Evolutionary conservation across 2,329 filamentous ascomycete species (phyloP).

Genomic region (Lachnellula suecica): DNA sequence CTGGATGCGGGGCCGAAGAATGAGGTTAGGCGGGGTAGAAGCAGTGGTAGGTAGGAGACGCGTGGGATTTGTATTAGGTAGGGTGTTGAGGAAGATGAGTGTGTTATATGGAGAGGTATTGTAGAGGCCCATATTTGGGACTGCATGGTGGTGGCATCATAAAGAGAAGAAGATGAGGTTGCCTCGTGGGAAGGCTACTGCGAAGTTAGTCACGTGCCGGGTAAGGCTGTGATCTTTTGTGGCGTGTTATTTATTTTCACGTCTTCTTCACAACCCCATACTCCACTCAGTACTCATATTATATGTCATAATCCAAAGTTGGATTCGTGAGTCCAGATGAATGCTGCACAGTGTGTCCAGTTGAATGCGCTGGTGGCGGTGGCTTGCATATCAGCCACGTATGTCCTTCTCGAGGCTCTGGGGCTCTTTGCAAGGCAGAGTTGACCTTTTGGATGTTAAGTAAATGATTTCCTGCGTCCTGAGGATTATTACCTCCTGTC

Average conservation of each 20-base stretch:
- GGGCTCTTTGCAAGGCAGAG: background rate
- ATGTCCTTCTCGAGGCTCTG: background rate
- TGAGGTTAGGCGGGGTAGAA: conserved; percentile 59
- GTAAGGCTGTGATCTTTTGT: too few species aligned
- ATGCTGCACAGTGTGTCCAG: too few species aligned
- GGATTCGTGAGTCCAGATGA: too few species aligned
- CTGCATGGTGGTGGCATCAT: conserved; percentile 23
- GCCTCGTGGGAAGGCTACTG: conserved; percentile 5
- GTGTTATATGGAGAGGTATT: conserved; percentile 33
- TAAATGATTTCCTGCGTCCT: too few species aligned
- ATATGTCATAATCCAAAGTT: too few species aligned
- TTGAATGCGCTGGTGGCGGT: too few species aligned
- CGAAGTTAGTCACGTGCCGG: conserved; percentile 10
- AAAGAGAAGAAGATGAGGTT: background rate
- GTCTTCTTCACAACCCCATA: background rate
- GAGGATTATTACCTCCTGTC: too few species aligned
- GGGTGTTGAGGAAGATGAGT: conserved; percentile 29
- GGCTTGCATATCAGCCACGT: background rate
- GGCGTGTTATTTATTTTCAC: background rate
- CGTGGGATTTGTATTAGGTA: conserved; percentile 58
- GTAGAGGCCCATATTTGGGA: conserved; percentile 33
- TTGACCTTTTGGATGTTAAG: too few species aligned
- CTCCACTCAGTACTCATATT: background rate
- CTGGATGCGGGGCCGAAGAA: conserved; percentile 61
- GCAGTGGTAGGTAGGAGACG: conserved; percentile 66